These are phyloP conservation scores for Cladorrhinum sp. DNA, from an alignment of 2,329 filamentous ascomycete species.

Conservation along the genomic window DNA sequence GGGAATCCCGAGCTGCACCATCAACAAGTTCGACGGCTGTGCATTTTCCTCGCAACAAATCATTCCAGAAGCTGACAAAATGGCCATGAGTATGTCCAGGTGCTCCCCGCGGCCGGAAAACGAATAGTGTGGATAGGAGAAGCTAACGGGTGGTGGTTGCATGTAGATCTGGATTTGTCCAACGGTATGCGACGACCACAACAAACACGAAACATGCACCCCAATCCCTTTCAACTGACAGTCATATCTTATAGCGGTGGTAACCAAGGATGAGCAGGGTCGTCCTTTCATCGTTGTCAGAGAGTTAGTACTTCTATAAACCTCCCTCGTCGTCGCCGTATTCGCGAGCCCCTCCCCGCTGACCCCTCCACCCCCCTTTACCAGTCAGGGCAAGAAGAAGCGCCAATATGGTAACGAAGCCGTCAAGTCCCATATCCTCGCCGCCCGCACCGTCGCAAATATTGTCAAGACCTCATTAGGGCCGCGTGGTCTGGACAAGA, in stretches of 20 bases:
- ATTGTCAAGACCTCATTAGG: conserved; percentile 97
- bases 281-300: conserved; percentile 96
- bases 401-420: conserved; percentile 94
- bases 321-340: neutral
- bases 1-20: conserved; percentile 11
- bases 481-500: conserved; percentile 95
- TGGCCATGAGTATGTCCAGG: conserved; percentile 56
- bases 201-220: neutral
- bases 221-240: conserved; percentile 17
- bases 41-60: conserved; percentile 5
- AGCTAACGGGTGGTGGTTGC: neutral
- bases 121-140: conserved; percentile 10
- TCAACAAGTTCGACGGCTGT: conserved; percentile 3
- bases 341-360: conserved; percentile 14
- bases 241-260: conserved; percentile 46
- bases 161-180: conserved; percentile 73
- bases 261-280: conserved; percentile 97
- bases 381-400: conserved; percentile 94
- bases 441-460: conserved; percentile 91
- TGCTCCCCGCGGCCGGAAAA: conserved; percentile 19
- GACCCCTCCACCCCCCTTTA: conserved; percentile 24
- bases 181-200: conserved; percentile 59
- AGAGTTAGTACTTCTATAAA: conserved; percentile 64
- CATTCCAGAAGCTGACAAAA: conserved; percentile 36
- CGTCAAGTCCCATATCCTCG: conserved; percentile 96